Conservation (phyloP, 495 filamentous ascomycete species). For the Acidiella bohemica region DNA sequence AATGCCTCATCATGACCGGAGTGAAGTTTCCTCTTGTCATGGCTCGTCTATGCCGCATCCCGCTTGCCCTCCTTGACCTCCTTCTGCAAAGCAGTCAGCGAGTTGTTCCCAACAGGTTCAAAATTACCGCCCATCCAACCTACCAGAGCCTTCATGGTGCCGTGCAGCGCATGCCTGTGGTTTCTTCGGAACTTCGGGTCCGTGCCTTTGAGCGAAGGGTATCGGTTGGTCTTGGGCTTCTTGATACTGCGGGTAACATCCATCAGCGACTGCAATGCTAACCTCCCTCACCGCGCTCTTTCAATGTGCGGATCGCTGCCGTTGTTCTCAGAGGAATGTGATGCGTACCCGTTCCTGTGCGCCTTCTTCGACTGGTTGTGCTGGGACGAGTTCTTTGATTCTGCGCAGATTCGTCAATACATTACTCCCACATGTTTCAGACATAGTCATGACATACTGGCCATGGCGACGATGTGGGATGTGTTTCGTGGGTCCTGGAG, state of each 20-base stretch:
- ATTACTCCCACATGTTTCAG: background rate
- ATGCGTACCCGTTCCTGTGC: constrained; percentile 84
- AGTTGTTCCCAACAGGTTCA: too few species aligned
- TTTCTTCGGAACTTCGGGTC: constrained; percentile 99
- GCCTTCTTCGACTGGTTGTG: constrained; percentile 95
- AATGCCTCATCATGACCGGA: background rate
- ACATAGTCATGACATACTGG: constrained; percentile 28
- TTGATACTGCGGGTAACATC: constrained; percentile 79
- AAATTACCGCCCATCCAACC: too few species aligned
- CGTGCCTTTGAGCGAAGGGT: constrained; percentile 95
- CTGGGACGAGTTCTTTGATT: constrained; percentile 99
- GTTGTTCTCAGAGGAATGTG: background rate
- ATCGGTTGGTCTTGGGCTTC: constrained; percentile 98
- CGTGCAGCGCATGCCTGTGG: constrained; percentile 97
- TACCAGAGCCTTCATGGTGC: constrained; percentile 95
- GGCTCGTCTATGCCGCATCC: constrained; percentile 42
- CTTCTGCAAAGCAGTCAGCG: constrained; percentile 50
- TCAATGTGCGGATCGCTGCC: background rate
- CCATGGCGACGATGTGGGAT: constrained; percentile 39
- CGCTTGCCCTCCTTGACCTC: constrained; percentile 93
- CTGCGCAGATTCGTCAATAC: constrained; percentile 32
- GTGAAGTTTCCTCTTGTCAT: background rate
- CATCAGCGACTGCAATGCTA: too few species aligned
- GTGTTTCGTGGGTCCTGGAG: too few species aligned
- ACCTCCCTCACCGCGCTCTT: background rate